phyloP scores from a whole-genome alignment of 2,329 filamentous ascomycete species.

The Xylaria sp. region DNA sequence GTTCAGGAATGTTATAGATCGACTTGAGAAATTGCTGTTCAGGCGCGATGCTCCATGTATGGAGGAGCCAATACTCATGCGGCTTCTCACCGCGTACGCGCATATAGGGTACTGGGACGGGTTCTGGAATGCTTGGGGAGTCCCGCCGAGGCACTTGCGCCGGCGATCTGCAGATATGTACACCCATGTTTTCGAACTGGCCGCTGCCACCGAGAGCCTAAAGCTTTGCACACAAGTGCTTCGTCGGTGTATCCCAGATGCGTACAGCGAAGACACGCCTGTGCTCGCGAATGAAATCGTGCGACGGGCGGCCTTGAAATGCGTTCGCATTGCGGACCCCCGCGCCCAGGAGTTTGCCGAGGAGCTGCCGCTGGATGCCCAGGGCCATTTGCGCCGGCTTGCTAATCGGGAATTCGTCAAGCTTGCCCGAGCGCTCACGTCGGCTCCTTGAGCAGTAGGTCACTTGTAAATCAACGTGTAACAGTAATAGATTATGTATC shows the following conservation, averaged over 20 bases:
- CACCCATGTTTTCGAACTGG: conserved; percentile 54
- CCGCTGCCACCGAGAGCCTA: conserved; percentile 52
- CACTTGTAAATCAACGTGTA: no score
- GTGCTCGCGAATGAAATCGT: conserved; percentile 53
- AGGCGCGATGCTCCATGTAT: conserved; percentile 47
- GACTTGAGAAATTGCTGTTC: conserved; percentile 53
- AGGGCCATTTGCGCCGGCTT: conserved; percentile 7
- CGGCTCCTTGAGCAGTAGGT: background rate
- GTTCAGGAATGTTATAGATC: conserved; percentile 44
- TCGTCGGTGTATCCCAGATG: conserved; percentile 63
- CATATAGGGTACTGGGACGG: conserved; percentile 55
- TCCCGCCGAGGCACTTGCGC: conserved; percentile 55
- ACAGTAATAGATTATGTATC: no score
- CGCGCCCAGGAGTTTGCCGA: conserved; percentile 46
- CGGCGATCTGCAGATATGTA: conserved; percentile 62
- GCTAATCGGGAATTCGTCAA: conserved; percentile 16
- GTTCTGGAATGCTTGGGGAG: conserved; percentile 67
- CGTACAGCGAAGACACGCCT: conserved; percentile 59
- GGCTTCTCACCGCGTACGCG: conserved; percentile 55
- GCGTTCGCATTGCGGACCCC: conserved; percentile 61
- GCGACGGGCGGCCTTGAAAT: conserved; percentile 55
- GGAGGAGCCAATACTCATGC: conserved; percentile 44
- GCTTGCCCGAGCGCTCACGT: conserved; percentile 33
- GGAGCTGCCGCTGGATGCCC: conserved; percentile 28
- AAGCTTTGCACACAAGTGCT: conserved; percentile 53